phyloP scores from a whole-genome alignment of 441 rosid species.

The Mallotus japonicus region DNA sequence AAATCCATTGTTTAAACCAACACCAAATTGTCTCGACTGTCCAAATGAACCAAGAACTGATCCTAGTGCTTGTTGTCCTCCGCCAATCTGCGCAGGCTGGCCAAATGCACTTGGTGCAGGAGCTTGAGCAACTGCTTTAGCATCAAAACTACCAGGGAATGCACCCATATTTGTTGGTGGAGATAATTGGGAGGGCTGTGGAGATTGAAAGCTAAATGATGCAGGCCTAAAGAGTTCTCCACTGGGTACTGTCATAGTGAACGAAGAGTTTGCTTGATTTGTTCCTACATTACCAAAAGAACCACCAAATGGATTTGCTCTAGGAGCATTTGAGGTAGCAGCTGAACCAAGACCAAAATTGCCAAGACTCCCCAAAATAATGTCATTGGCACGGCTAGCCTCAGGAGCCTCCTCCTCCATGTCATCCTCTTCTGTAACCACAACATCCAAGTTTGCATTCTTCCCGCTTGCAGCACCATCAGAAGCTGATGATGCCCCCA shows the following conservation, averaged over 20 bases:
- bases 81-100: conserved; percentile 73
- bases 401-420: conserved; percentile 98
- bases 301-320: conserved; percentile 70
- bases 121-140: conserved; percentile 43
- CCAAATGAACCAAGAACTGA: conserved; percentile 97
- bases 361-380: conserved; percentile 65
- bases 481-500: conserved; percentile 36
- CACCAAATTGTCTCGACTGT: conserved; percentile 82
- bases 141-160: conserved; percentile 60
- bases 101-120: conserved; percentile 72
- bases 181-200: conserved; percentile 53
- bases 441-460: conserved; percentile 42
- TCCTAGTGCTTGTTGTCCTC: conserved; percentile 85
- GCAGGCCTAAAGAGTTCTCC: conserved; percentile 92
- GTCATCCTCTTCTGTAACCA: conserved; percentile 68
- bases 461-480: conserved; percentile 38
- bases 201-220: conserved; percentile 74
- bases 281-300: conserved; percentile 56
- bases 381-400: conserved; percentile 48
- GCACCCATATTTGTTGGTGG: conserved; percentile 48
- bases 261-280: conserved; percentile 46
- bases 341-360: conserved; percentile 54
- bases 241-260: conserved; percentile 54
- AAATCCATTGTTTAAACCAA: conserved; percentile 57
- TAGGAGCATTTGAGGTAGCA: conserved; percentile 48